These are phyloP conservation scores for Pseudophaeomoniella oleicola DNA, from an alignment of 2,329 filamentous ascomycete genomes.

Conservation along the genomic window DNA sequence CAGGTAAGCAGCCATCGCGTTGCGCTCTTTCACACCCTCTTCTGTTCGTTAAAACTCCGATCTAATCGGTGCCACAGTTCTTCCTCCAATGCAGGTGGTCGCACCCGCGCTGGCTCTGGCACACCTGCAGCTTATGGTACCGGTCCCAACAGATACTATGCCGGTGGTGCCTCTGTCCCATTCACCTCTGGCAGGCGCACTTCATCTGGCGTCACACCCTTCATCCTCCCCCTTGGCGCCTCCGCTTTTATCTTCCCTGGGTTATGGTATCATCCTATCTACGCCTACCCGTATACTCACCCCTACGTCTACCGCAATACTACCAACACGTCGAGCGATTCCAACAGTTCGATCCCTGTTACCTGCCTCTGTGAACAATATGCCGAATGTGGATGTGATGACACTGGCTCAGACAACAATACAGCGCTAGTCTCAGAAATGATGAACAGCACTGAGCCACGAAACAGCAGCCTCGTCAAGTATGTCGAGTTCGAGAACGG, in stretches of 20 bases:
- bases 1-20: no score
- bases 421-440: slow-evolving; percentile 25
- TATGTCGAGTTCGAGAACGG: slow-evolving; percentile 25
- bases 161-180: slow-evolving; percentile 36
- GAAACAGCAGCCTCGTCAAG: slow-evolving; percentile 23
- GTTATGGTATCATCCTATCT: slow-evolving; percentile 37
- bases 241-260: slow-evolving; percentile 36
- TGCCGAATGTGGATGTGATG: slow-evolving; percentile 43
- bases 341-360: slow-evolving; percentile 37
- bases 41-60: no score
- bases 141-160: slow-evolving; percentile 35
- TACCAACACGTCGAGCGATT: slow-evolving; percentile 24
- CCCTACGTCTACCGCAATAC: slow-evolving; percentile 31
- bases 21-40: no score
- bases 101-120: slow-evolving; percentile 23
- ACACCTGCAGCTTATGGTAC: slow-evolving; percentile 31
- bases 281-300: slow-evolving; percentile 38
- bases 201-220: slow-evolving; percentile 33
- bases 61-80: neutral
- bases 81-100: slow-evolving; percentile 16
- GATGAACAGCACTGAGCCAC: slow-evolving; percentile 23
- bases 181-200: slow-evolving; percentile 32
- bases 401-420: slow-evolving; percentile 21
- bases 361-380: slow-evolving; percentile 42
- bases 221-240: slow-evolving; percentile 31